Evolutionary conservation across 441 rosid species (phyloP), one percentile per base, ranked within the genome.

Genomic region (Dalechampia spathulata): DNA sequence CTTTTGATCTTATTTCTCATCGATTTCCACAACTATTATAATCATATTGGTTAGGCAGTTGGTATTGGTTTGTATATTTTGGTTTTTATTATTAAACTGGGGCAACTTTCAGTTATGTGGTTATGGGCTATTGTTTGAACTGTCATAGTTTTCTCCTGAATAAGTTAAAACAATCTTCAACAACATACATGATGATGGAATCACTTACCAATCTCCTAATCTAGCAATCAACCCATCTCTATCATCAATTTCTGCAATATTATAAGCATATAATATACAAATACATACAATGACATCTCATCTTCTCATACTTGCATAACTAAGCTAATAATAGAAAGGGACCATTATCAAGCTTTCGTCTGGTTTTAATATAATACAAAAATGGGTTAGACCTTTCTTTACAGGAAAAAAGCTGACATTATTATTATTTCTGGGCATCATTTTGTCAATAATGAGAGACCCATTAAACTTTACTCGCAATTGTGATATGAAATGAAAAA

Each of bases 51-150:
- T 32, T 32, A 23, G 59, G 40, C 17, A 55, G 28, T 52, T 52
- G 20, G 42, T 19, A 28, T 55, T 57, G 54, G 52, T 32, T 54
- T 38, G 66, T 58, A 34, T 55, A 55, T 23, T 55, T 40, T 62
- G 48, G 23, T 32, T 19, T 12, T 40, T 37, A 37, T 37, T 30
- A 30, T 30, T 30, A 30, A 17, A 1, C 0, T 14, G 26, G 19
- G 39, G 41, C 30, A 9, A 12, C 17, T 7, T 39, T 40, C 36
- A 52, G 42, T 52, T 58, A 39, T 52, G 45, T 50, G 34, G 30
- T 23, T 37, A 37, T 58, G 49, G 49, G 7, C 9, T 49, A 39
- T 14, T 55, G 38, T 39, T 59, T 58, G 34, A 19, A 55, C 27
- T 37, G 28, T 28, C 45, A 62, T 44, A 19, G 43, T 40, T 60